Evolutionary conservation across 2,329 filamentous ascomycete species (phyloP).

Genomic region (Lecanicillium sp.): DNA sequence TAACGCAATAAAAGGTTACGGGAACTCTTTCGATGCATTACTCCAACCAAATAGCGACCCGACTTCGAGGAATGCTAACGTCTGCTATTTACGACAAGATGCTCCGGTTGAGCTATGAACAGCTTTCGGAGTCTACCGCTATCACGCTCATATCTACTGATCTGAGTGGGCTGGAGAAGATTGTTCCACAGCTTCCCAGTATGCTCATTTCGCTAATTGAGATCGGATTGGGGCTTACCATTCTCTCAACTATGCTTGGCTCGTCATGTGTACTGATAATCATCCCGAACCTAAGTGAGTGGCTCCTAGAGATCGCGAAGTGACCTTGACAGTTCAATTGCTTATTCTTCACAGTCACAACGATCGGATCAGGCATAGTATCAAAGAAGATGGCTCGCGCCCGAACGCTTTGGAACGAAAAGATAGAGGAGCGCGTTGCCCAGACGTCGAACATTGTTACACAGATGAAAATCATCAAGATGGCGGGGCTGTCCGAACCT

Average conservation of each 20-base stretch:
- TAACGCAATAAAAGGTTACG: background rate
- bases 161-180: background rate
- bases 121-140: background rate
- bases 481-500: background rate
- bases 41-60: background rate
- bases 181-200: background rate
- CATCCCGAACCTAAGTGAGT: background rate
- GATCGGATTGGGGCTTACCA: background rate
- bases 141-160: background rate
- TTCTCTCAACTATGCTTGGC: background rate
- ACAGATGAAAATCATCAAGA: constrained; percentile 2
- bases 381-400: background rate
- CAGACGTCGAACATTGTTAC: constrained; percentile 3
- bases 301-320: too few species aligned
- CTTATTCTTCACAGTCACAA: background rate
- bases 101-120: background rate
- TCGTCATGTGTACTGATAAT: background rate
- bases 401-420: background rate
- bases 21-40: background rate
- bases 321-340: too few species aligned
- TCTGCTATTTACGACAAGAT: background rate
- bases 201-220: background rate
- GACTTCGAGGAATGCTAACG: background rate
- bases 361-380: background rate
- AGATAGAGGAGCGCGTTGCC: background rate